These are phyloP conservation scores for Moricandia moricandioides DNA, from an alignment of 345 rosid genomes.

Conservation along the genomic window DNA sequence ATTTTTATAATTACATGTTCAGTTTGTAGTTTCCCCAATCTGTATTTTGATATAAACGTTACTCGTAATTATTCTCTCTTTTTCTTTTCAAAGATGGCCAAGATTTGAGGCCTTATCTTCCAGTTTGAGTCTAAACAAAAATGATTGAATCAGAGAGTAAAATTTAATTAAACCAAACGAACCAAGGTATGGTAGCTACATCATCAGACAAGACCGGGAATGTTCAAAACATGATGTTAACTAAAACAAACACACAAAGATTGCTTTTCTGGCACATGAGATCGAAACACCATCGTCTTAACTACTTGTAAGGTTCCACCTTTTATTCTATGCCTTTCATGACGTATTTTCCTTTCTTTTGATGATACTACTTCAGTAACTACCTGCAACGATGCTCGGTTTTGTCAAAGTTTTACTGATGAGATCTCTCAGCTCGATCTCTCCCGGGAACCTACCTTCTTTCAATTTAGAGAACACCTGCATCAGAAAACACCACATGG, in stretches of 20 bases:
- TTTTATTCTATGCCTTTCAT: not conserved
- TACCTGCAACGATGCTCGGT: slow-evolving; percentile 20
- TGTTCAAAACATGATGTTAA: not conserved
- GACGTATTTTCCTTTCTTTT: not conserved
- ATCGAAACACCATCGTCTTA: not conserved
- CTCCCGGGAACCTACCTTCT: slow-evolving; percentile 86
- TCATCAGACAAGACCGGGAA: not conserved
- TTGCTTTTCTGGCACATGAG: not conserved
- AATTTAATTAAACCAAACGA: not conserved
- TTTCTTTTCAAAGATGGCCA: not conserved
- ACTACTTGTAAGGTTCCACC: too few relatives aligned
- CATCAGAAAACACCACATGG: not conserved
- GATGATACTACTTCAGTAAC: slow-evolving; percentile 24
- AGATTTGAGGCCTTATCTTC: not conserved
- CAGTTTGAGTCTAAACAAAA: not conserved
- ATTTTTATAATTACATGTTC: not conserved
- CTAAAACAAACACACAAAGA: not conserved
- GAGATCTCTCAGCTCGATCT: slow-evolving; percentile 74
- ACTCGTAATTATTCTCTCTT: not conserved
- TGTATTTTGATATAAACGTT: slow-evolving; percentile 1
- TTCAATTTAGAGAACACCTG: slow-evolving; percentile 82
- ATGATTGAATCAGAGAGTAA: not conserved
- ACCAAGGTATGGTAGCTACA: not conserved
- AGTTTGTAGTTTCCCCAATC: not conserved
- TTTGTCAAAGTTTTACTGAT: slow-evolving; percentile 47